Evolutionary conservation across 371 early-diverging fungal species (phyloP).

Genomic region (Mucor mucedo): DNA sequence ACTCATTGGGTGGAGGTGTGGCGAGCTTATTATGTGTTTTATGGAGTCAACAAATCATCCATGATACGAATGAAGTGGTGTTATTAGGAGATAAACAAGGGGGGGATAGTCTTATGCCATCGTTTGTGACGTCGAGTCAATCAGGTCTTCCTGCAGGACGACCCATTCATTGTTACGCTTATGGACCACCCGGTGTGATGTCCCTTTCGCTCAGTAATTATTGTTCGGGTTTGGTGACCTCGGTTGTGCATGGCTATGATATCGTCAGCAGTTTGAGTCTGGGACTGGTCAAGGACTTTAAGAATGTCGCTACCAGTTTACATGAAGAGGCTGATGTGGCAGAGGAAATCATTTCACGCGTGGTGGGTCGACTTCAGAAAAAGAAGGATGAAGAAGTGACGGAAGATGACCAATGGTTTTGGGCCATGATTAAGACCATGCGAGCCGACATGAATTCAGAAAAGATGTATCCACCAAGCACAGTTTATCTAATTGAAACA

Average conservation of each 20-base stretch:
- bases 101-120: slow-evolving; percentile 26
- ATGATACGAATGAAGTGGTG: neutral
- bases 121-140: slow-evolving; percentile 64
- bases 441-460: slow-evolving; percentile 81
- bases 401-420: slow-evolving; percentile 76
- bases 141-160: slow-evolving; percentile 75
- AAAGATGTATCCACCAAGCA: slow-evolving; percentile 82
- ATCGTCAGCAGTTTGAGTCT: slow-evolving; percentile 78
- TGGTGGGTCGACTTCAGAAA: slow-evolving; percentile 53
- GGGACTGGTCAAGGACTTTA: slow-evolving; percentile 76
- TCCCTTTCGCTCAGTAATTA: slow-evolving; percentile 68
- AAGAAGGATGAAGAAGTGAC: slow-evolving; percentile 18
- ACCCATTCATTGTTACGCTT: slow-evolving; percentile 79
- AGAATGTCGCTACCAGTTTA: slow-evolving; percentile 72
- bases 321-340: slow-evolving; percentile 67
- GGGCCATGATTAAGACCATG: slow-evolving; percentile 81
- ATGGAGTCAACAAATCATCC: slow-evolving; percentile 62
- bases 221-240: slow-evolving; percentile 74
- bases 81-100: neutral
- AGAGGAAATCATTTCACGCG: slow-evolving; percentile 71
- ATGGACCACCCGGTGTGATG: slow-evolving; percentile 77
- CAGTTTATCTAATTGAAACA: slow-evolving; percentile 55
- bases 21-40: slow-evolving; percentile 72
- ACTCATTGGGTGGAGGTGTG: slow-evolving; percentile 83
- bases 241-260: slow-evolving; percentile 78